These are phyloP conservation scores for Breviolum minutum DNA, from an alignment of 73 alveolate species.

Conservation along the genomic window DNA sequence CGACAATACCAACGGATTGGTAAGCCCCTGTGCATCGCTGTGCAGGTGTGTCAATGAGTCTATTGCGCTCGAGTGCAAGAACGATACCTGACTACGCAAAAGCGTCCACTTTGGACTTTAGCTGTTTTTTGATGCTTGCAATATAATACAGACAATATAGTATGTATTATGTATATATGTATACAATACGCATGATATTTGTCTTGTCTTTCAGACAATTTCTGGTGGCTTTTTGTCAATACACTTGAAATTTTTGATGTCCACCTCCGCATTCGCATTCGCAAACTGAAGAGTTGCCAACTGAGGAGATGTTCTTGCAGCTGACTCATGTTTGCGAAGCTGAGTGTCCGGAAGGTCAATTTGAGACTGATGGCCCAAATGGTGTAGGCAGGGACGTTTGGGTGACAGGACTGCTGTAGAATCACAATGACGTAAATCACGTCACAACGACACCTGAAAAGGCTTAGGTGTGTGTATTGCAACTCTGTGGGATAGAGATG, in stretches of 20 bases:
- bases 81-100: not conserved
- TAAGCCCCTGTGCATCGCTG: not conserved
- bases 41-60: slow-evolving; percentile 68
- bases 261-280: too few species aligned
- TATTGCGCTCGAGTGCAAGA: slow-evolving; percentile 89
- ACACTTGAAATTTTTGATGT: too few species aligned
- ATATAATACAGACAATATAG: too few species aligned
- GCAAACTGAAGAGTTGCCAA: not conserved
- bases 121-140: not conserved
- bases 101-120: not conserved
- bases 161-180: not conserved
- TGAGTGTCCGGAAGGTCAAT: slow-evolving; percentile 72
- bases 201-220: too few species aligned
- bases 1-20: too few species aligned
- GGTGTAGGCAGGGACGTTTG: slow-evolving; percentile 39
- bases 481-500: not conserved
- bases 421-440: not conserved
- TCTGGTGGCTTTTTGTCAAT: too few species aligned
- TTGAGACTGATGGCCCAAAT: slow-evolving; percentile 56
- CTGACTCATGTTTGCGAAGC: slow-evolving; percentile 80
- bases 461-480: too few species aligned
- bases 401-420: not conserved
- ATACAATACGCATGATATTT: too few species aligned
- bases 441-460: too few species aligned
- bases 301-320: slow-evolving; percentile 53